These are phyloP conservation scores for Ogataea philodendri DNA, from an alignment of 805 yeast species.

Conservation along the genomic window DNA sequence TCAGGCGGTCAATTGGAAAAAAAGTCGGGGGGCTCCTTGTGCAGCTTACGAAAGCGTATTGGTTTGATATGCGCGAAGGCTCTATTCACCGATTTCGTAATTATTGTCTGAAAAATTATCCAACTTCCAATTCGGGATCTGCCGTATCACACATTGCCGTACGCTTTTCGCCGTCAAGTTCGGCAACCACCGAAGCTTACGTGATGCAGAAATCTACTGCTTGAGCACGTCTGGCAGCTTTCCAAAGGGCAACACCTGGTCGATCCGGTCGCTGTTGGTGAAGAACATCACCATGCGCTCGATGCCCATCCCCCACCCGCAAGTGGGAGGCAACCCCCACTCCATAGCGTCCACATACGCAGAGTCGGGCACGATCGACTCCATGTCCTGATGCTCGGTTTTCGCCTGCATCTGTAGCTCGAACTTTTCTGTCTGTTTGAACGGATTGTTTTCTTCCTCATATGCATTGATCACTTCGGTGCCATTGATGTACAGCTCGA, in stretches of 20 bases:
- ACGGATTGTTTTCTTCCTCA: constrained; percentile 93
- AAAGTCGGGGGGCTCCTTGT: too few relatives aligned
- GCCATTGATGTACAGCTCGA: constrained; percentile 80
- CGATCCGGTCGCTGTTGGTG: constrained; percentile 63
- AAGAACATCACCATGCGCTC: constrained; percentile 85
- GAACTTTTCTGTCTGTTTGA: constrained; percentile 64
- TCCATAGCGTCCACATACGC: constrained; percentile 75
- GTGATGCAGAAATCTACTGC: too few relatives aligned
- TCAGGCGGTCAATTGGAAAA: too few relatives aligned
- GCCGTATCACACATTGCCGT: constrained; percentile 1
- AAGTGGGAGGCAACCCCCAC: constrained; percentile 96
- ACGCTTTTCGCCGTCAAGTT: not conserved
- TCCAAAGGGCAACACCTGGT: constrained; percentile 74
- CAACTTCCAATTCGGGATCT: constrained; percentile 2
- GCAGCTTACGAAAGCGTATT: too few relatives aligned
- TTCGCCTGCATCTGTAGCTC: constrained; percentile 51
- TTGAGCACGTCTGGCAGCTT: constrained; percentile 63
- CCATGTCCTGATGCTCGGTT: constrained; percentile 51
- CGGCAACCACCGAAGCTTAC: constrained; percentile 9
- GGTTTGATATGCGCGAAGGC: too few relatives aligned
- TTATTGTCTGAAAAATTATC: constrained; percentile 1
- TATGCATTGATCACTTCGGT: constrained; percentile 88
- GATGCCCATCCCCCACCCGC: constrained; percentile 96
- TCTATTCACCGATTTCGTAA: too few relatives aligned
- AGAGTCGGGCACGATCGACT: constrained; percentile 68